Evolutionary conservation across 2,329 filamentous ascomycete species (phyloP).

Genomic region (Ophiostoma piceae): DNA sequence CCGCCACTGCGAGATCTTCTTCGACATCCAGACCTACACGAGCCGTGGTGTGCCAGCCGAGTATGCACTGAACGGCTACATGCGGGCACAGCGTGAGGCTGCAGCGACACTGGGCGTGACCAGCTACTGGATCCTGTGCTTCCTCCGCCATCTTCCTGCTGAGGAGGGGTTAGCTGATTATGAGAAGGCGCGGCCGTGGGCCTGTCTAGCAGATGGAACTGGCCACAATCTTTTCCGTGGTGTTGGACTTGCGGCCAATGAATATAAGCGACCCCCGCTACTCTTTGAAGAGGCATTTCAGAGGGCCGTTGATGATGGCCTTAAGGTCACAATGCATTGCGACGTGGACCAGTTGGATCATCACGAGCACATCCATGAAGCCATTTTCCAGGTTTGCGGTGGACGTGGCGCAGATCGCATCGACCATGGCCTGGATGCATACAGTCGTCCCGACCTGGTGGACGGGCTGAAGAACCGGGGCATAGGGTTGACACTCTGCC

Average conservation of each 20-base stretch:
- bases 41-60: neutral
- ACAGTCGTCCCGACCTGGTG: constrained; percentile 4
- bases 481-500: neutral
- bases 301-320: neutral
- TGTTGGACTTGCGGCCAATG: constrained; percentile 2
- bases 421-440: constrained; percentile 14
- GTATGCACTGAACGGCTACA: neutral
- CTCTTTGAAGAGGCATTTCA: neutral
- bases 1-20: constrained; percentile 10
- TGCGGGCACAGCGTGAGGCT: constrained; percentile 10
- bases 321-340: constrained; percentile 10
- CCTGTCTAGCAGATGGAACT: constrained; percentile 6
- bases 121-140: constrained; percentile 11
- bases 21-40: constrained; percentile 1
- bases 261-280: constrained; percentile 4
- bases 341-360: constrained; percentile 14
- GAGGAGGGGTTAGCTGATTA: neutral
- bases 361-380: constrained; percentile 12
- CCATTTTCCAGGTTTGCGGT: constrained; percentile 6
- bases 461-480: neutral
- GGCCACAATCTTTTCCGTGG: constrained; percentile 10
- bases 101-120: neutral
- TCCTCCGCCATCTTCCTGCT: constrained; percentile 6
- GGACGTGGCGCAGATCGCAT: constrained; percentile 11
- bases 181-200: neutral